Percentiles rank a stretch among this genome's conserved stretches.
These are phyloP conservation scores for Coemansia sp. DNA, from an alignment of 192 early-diverging fungal genomes.

Conservation along the genomic window DNA sequence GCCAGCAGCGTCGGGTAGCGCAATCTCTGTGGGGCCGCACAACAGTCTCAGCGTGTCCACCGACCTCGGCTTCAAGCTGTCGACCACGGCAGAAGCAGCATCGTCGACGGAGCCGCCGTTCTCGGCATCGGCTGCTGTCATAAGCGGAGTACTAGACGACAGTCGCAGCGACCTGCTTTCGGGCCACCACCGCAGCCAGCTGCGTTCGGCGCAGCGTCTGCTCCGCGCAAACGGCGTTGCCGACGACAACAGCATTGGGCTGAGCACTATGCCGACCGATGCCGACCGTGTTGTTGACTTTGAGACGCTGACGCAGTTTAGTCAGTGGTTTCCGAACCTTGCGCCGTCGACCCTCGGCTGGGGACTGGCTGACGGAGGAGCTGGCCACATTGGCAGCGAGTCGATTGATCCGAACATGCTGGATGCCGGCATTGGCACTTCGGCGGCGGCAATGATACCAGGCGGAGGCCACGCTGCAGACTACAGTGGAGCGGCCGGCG, in stretches of 20 bases:
- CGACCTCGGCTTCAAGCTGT: constrained; percentile 4
- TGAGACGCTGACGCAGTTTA: constrained; percentile 44
- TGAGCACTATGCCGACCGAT: constrained; percentile 31
- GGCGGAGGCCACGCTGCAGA: background rate
- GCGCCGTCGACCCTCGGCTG: constrained; percentile 26
- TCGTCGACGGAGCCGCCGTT: background rate
- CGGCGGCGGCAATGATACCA: constrained; percentile 14
- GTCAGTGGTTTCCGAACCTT: constrained; percentile 53
- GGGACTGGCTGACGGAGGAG: constrained; percentile 21
- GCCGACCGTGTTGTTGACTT: constrained; percentile 34
- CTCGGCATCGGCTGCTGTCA: constrained; percentile 4
- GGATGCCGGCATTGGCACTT: constrained; percentile 26
- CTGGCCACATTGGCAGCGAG: constrained; percentile 23
- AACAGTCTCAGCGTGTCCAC: background rate
- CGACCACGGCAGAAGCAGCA: background rate
- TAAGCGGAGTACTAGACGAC: background rate
- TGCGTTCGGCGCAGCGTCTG: constrained; percentile 47
- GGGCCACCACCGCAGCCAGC: constrained; percentile 35
- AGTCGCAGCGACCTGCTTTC: background rate
- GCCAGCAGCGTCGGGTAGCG: background rate
- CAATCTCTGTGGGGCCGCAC: background rate
- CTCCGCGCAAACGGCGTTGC: constrained; percentile 46
- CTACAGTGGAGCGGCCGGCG: background rate
- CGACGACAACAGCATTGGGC: constrained; percentile 53
- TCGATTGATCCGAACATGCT: constrained; percentile 56